These are phyloP conservation scores for Beauveria medogensis DNA, from an alignment of 2,329 filamentous ascomycete genomes.

Conservation along the genomic window DNA sequence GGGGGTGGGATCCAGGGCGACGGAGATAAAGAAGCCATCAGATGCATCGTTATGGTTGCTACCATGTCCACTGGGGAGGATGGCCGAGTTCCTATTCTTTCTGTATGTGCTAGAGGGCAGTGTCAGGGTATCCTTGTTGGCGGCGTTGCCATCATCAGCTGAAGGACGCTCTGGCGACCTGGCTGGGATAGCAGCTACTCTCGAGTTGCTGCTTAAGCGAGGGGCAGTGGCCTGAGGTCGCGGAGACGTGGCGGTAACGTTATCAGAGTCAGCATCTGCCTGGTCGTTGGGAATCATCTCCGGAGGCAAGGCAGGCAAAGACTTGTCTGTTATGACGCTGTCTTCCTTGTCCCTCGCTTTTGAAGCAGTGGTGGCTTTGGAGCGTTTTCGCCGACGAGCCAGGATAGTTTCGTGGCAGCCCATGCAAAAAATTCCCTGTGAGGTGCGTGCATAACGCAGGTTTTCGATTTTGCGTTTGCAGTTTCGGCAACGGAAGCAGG, in stretches of 20 bases:
- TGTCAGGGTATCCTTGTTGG: conserved; percentile 51
- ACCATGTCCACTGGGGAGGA: conserved; percentile 42
- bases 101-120: conserved; percentile 71
- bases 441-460: conserved; percentile 90
- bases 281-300: conserved; percentile 56
- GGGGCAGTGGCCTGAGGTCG: conserved; percentile 40
- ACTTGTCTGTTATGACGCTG: conserved; percentile 73
- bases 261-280: conserved; percentile 54
- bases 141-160: conserved; percentile 20
- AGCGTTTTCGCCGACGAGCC: conserved; percentile 82
- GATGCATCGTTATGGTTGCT: conserved; percentile 43
- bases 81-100: conserved; percentile 65
- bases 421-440: conserved; percentile 99
- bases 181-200: conserved; percentile 43
- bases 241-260: conserved; percentile 62
- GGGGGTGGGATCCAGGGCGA: conserved; percentile 62
- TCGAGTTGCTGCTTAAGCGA: conserved; percentile 44
- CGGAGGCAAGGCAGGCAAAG: conserved; percentile 80
- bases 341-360: conserved; percentile 56
- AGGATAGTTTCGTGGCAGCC: conserved; percentile 95
- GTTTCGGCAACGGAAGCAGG: conserved; percentile 94
- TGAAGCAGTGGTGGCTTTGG: conserved; percentile 54
- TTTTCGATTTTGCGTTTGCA: conserved; percentile 99
- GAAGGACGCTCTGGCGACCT: conserved; percentile 45
- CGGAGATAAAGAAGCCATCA: conserved; percentile 68